Evolutionary conservation across 2,329 filamentous ascomycete species (phyloP), one percentile per base, ranked within the genome.

Genomic region (Colletotrichum lentis): DNA sequence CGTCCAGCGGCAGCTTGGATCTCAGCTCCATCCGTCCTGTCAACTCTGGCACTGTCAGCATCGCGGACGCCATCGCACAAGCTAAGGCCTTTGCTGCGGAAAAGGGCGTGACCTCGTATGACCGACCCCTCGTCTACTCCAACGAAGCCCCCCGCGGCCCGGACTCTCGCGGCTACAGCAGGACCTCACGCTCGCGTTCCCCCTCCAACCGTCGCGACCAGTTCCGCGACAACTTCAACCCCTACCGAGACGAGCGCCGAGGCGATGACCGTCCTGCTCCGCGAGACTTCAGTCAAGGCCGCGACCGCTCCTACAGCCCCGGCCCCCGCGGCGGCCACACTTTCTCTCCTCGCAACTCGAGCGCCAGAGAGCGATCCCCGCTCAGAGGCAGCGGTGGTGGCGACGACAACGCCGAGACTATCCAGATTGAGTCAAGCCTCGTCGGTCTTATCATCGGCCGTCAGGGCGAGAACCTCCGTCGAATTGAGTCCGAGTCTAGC

Each of bases 361-460:
- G 82, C 71, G 84, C 83, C 47, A 80, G 86, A 73, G 86, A 90
- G 64, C 83, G 89, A 62, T 90, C 88, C 44, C 88, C 89, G 24
- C 80, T 85, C 22, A 76, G 82, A 57, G 81, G 82, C 72, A 71
- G 63, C 47, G 79, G 76, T 60, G 83, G 82, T 54, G 83, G 82
- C 54, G 89, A 91, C 73, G 91, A 93, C 72, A 91, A 90, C 74
- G 86, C 87, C 27, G 94, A 97, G 80, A 91, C 90, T 27, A 94
- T 97, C 72, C 87, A 91, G 74, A 93, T 97, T 74, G 93, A 97
- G 76, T 93, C 92, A 24, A 92, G 89, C 73, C 85, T 97, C 55
- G 94, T 97, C 59, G 94, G 94, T 49, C 84, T 97, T 41, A 96
- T 97, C 74, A 97, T 97, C 76, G 94, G 94, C 61, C 89, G 94